phyloP scores from a whole-genome alignment of 2,329 filamentous ascomycete species.

The Epichloe baconii region DNA sequence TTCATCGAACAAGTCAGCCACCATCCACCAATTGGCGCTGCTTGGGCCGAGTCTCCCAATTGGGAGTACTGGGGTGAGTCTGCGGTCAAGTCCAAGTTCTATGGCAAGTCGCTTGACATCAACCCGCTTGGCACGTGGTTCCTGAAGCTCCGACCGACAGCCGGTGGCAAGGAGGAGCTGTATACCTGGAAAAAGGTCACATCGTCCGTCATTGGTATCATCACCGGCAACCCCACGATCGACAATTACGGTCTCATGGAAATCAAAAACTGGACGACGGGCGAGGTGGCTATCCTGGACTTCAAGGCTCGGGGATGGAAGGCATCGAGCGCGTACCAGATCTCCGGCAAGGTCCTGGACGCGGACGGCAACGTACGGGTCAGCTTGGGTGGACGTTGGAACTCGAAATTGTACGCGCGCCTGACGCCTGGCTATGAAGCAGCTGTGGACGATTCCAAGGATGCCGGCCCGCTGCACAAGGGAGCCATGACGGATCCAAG shows the following conservation, averaged over 20 bases:
- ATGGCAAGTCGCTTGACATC: slow-evolving; percentile 94
- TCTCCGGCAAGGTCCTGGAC: slow-evolving; percentile 76
- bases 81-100: slow-evolving; percentile 90
- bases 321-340: slow-evolving; percentile 78
- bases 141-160: slow-evolving; percentile 63
- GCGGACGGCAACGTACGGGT: slow-evolving; percentile 67
- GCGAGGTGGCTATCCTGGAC: slow-evolving; percentile 76
- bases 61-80: slow-evolving; percentile 99
- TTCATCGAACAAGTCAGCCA: slow-evolving; percentile 98
- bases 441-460: slow-evolving; percentile 45
- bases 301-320: slow-evolving; percentile 97
- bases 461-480: slow-evolving; percentile 24
- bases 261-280: slow-evolving; percentile 93
- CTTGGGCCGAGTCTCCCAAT: slow-evolving; percentile 78
- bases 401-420: slow-evolving; percentile 90
- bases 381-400: slow-evolving; percentile 90
- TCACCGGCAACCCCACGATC: slow-evolving; percentile 90
- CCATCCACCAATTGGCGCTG: slow-evolving; percentile 87
- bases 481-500: slow-evolving; percentile 50
- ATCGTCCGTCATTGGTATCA: slow-evolving; percentile 94
- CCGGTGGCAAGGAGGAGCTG: slow-evolving; percentile 67
- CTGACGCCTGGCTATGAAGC: slow-evolving; percentile 84
- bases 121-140: slow-evolving; percentile 97
- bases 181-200: slow-evolving; percentile 99
- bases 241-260: slow-evolving; percentile 98